Conservation (phyloP, 306 rosid genomes). For the Trifolium repens region DNA sequence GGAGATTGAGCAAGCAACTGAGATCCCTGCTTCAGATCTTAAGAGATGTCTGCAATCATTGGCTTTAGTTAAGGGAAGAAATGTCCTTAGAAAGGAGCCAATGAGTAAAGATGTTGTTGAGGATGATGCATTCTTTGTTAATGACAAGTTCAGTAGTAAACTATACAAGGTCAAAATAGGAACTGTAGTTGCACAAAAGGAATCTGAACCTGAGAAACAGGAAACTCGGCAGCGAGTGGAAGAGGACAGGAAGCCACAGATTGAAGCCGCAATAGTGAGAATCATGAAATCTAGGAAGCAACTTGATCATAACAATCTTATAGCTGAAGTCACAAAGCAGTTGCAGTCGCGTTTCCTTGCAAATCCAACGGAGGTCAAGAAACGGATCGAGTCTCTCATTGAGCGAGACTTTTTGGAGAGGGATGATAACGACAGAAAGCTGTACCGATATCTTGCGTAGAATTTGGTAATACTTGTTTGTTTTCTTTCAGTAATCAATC, state of each 20-base stretch:
- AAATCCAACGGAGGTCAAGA: conserved; percentile 87
- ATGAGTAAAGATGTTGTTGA: conserved; percentile 89
- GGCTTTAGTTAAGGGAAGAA: conserved; percentile 92
- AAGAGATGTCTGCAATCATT: conserved; percentile 92
- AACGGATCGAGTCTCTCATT: conserved; percentile 82
- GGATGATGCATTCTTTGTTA: conserved; percentile 77
- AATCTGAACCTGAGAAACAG: conserved; percentile 87
- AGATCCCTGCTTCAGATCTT: conserved; percentile 78
- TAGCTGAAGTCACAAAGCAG: conserved; percentile 93
- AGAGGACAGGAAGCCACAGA: conserved; percentile 98
- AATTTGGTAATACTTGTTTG: conserved; percentile 30
- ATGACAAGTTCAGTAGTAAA: conserved; percentile 87
- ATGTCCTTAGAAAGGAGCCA: conserved; percentile 90
- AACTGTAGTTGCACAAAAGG: conserved; percentile 92
- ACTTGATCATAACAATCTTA: conserved; percentile 85
- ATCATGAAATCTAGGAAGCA: conserved; percentile 88
- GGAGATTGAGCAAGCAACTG: conserved; percentile 93
- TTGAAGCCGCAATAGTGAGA: conserved; percentile 89
- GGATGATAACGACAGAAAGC: conserved; percentile 71
- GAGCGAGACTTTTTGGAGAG: conserved; percentile 96
- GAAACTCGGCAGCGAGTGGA: conserved; percentile 98
- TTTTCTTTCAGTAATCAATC: conserved; percentile 33
- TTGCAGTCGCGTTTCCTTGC: conserved; percentile 80
- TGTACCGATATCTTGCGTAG: conserved; percentile 93
- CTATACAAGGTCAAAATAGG: conserved; percentile 93